Evolutionary conservation across 2,329 filamentous ascomycete genomes (phyloP).

Genomic region (Epichloe gansuensis): DNA sequence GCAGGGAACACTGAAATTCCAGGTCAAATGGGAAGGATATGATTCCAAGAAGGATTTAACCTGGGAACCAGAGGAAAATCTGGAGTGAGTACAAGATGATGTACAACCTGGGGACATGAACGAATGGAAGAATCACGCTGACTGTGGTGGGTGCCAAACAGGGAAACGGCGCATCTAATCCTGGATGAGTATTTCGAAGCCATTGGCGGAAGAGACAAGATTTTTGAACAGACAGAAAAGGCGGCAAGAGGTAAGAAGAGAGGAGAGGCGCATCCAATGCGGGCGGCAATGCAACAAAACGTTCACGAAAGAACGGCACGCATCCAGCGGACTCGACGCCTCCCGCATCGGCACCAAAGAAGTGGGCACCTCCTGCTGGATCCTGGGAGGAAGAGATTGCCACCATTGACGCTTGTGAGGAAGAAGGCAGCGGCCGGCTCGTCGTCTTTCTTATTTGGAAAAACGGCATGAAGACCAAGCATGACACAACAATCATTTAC

Average conservation of each 20-base stretch:
- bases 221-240: conserved; percentile 38
- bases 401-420: conserved; percentile 60
- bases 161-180: conserved; percentile 45
- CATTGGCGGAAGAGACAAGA: conserved; percentile 50
- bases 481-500: conserved; percentile 56
- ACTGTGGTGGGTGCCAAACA: conserved; percentile 15
- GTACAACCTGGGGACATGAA: background rate
- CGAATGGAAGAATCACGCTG: background rate
- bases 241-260: conserved; percentile 46
- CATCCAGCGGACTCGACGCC: conserved; percentile 38
- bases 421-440: conserved; percentile 45
- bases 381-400: conserved; percentile 67
- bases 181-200: conserved; percentile 51
- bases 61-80: conserved; percentile 67
- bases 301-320: conserved; percentile 33
- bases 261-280: conserved; percentile 28
- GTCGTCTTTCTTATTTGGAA: conserved; percentile 65
- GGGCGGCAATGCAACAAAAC: conserved; percentile 29
- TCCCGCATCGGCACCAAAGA: conserved; percentile 29
- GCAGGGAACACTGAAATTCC: conserved; percentile 44
- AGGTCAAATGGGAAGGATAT: conserved; percentile 75
- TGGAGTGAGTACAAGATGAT: conserved; percentile 14
- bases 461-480: conserved; percentile 61
- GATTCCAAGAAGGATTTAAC: conserved; percentile 58
- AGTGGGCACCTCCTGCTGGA: conserved; percentile 58